Percentiles rank a stretch among this genome's conserved stretches.
Evolutionary conservation across 2,329 filamentous ascomycete genomes (phyloP).

Genomic region (Penicillium sp.): DNA sequence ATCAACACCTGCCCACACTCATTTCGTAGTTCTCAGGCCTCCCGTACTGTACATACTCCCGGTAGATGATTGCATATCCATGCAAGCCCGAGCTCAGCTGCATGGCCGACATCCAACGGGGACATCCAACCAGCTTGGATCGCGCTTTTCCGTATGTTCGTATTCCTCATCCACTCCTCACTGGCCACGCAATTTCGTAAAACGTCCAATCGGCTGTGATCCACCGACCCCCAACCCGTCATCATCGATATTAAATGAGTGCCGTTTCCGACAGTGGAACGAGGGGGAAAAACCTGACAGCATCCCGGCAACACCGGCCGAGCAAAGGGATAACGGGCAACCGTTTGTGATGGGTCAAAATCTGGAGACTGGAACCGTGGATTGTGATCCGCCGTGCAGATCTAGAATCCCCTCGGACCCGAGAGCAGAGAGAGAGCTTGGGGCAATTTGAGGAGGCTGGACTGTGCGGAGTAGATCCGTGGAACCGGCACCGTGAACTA

Average conservation of each 20-base stretch:
- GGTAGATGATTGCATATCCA: background rate
- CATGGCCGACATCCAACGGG: background rate
- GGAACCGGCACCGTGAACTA: background rate
- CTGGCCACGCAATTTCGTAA: background rate
- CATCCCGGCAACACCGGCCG: background rate
- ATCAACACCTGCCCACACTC: background rate
- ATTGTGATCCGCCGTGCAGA: background rate
- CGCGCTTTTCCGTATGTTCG: background rate
- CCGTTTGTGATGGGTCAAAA: background rate
- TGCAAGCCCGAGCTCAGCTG: background rate
- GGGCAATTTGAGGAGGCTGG: background rate
- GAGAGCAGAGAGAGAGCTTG: background rate
- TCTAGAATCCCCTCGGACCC: background rate
- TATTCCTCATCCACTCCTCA: background rate
- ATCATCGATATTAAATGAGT: background rate
- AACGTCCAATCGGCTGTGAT: background rate
- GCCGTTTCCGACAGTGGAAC: background rate
- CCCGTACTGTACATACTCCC: too few relatives aligned
- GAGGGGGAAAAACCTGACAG: background rate
- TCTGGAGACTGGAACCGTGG: background rate
- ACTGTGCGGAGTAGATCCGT: background rate
- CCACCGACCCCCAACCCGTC: background rate
- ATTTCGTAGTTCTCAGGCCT: background rate
- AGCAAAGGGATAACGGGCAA: background rate
- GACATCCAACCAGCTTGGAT: background rate